Evolutionary conservation across 257 asterid species (phyloP).

Genomic region (Rehmannia glutinosa): DNA sequence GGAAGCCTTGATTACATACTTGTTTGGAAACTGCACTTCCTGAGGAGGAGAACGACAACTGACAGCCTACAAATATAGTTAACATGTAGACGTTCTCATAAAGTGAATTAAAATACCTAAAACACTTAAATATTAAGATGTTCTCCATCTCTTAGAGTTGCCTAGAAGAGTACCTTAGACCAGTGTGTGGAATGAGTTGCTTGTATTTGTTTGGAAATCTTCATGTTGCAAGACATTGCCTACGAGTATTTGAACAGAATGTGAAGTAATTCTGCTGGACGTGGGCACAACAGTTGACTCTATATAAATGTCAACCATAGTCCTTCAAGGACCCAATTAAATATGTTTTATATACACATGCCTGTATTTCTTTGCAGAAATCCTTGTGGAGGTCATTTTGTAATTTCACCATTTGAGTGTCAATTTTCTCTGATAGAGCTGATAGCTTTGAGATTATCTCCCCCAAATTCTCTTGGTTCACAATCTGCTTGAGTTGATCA

Average conservation of each 20-base stretch:
- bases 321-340: constrained; percentile 6
- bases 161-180: constrained; percentile 37
- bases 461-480: constrained; percentile 38
- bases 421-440: constrained; percentile 51
- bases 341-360: constrained; percentile 23
- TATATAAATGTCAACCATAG: not conserved
- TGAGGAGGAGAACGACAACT: constrained; percentile 27
- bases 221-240: constrained; percentile 52
- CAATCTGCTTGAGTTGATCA: constrained; percentile 47
- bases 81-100: constrained; percentile 12
- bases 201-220: constrained; percentile 31
- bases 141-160: constrained; percentile 14
- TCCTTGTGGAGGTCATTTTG: constrained; percentile 47
- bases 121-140: constrained; percentile 13
- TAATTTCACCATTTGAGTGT: constrained; percentile 44
- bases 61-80: constrained; percentile 43
- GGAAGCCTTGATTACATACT: constrained; percentile 35
- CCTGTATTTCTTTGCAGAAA: constrained; percentile 66
- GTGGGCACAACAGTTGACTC: constrained; percentile 21
- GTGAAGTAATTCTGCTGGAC: constrained; percentile 19
- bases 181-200: constrained; percentile 30
- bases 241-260: constrained; percentile 32
- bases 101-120: constrained; percentile 14
- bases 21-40: constrained; percentile 36
- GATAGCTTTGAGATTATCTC: constrained; percentile 43